Evolutionary conservation across 2,329 filamentous ascomycete genomes (phyloP).

Genomic region (Phialemoniopsis sp.): DNA sequence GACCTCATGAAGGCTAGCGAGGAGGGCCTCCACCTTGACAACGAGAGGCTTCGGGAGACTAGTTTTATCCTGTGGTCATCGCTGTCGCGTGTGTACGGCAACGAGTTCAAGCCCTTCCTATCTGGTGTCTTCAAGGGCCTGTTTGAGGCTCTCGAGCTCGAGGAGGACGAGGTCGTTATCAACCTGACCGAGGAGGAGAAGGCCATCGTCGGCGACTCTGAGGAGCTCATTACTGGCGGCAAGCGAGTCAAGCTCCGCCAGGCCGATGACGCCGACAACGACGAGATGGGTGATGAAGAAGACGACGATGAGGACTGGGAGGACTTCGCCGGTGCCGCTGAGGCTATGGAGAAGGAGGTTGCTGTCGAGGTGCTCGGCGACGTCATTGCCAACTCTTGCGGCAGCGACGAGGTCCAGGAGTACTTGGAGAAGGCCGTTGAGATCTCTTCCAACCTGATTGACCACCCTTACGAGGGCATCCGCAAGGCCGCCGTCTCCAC

Average conservation of each 20-base stretch:
- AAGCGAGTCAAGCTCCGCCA: conserved; percentile 81
- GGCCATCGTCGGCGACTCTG: conserved; percentile 61
- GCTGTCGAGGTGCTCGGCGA: conserved; percentile 93
- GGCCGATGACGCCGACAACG: conserved; percentile 51
- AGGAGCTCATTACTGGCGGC: conserved; percentile 73
- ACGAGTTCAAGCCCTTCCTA: conserved; percentile 76
- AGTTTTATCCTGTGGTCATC: conserved; percentile 97
- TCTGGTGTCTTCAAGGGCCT: conserved; percentile 75
- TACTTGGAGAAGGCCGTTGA: conserved; percentile 89
- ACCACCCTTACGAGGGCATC: conserved; percentile 90
- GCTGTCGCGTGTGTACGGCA: conserved; percentile 88
- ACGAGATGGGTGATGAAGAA: conserved; percentile 56
- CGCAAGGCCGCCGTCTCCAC: conserved; percentile 89
- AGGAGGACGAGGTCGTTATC: conserved; percentile 82
- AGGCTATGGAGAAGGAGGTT: conserved; percentile 95
- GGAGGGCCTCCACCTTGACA: conserved; percentile 82
- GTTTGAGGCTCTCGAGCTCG: conserved; percentile 79
- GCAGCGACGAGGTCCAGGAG: conserved; percentile 65
- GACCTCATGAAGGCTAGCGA: conserved; percentile 90
- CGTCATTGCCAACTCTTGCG: conserved; percentile 81
- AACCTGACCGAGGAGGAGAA: conserved; percentile 70
- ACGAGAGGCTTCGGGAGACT: conserved; percentile 88
- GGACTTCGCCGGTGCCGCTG: conserved; percentile 82
- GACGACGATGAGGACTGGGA: conserved; percentile 73
- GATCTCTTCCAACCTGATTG: conserved; percentile 72